Conservation (phyloP, 129 eudicot genomes). For the sunflower (Helianthus annuus) region HanXRQr2.0-SUNRISE NC_035449.2:101793957-101794456, state of each 20-base stretch:
- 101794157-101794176: constrained; percentile 14
- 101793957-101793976: neutral
- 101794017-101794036: constrained; percentile 33
- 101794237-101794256: constrained; percentile 19
- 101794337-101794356: constrained; percentile 26
- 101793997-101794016: constrained; percentile 10
- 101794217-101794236: constrained; percentile 10
- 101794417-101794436: constrained; percentile 41
- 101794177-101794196: constrained; percentile 20
- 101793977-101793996: constrained; percentile 24
- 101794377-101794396: constrained; percentile 28
- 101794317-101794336: constrained; percentile 15
- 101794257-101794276: constrained; percentile 17
- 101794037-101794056: constrained; percentile 29
- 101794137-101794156: constrained; percentile 32
- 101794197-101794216: constrained; percentile 21
- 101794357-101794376: constrained; percentile 27
- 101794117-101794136: constrained; percentile 33
- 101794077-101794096: neutral
- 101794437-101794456: constrained; percentile 36
- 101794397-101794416: constrained; percentile 30
- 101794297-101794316: constrained; percentile 22
- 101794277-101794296: constrained; percentile 20
- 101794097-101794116: constrained; percentile 27
- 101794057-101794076: neutral